These are phyloP conservation scores for Camelina laxa DNA, from an alignment of 345 rosid species.

Conservation along the genomic window DNA sequence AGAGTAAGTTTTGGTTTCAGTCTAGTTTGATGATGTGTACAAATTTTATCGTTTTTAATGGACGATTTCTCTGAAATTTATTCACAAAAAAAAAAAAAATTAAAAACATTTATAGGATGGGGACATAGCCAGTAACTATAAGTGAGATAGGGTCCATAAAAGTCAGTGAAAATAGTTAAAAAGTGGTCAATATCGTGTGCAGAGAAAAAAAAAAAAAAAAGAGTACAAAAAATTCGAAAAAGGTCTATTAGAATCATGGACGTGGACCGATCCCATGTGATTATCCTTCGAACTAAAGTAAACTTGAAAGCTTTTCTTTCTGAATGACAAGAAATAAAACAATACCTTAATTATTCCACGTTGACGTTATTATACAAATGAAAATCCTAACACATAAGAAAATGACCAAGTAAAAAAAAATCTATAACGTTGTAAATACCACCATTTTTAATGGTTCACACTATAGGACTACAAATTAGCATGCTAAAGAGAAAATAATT, in stretches of 20 bases:
- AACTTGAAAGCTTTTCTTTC: slow-evolving; percentile 29
- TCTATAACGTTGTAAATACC: not conserved
- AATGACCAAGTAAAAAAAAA: not conserved
- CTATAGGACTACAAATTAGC: not conserved
- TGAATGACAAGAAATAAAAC: not conserved
- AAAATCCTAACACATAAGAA: not conserved
- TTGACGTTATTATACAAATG: slow-evolving; percentile 12
- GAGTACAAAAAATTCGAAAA: slow-evolving; percentile 33
- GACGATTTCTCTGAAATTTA: not conserved
- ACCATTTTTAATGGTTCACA: too few species aligned
- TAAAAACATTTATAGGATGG: not conserved
- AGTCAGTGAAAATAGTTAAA: slow-evolving; percentile 38
- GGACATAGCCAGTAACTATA: not conserved
- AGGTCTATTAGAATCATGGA: slow-evolving; percentile 34
- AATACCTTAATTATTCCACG: slow-evolving; percentile 23
- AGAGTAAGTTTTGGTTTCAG: slow-evolving; percentile 28
- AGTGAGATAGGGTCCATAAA: slow-evolving; percentile 28
- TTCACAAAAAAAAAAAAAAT: not conserved
- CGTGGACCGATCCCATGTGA: slow-evolving; percentile 43
- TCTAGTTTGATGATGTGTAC: not conserved
- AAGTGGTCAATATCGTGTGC: slow-evolving; percentile 45
- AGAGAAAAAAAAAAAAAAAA: slow-evolving; percentile 1
- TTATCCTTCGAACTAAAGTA: slow-evolving; percentile 42
- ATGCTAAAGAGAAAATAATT: not conserved
- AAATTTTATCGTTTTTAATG: slow-evolving; percentile 5